A percentile compares a stretch with the other conserved stretches of the same genome.
These are phyloP conservation scores for Crithidia brevicula DNA, from an alignment of 208 protist genomes.

Conservation along the genomic window DNA sequence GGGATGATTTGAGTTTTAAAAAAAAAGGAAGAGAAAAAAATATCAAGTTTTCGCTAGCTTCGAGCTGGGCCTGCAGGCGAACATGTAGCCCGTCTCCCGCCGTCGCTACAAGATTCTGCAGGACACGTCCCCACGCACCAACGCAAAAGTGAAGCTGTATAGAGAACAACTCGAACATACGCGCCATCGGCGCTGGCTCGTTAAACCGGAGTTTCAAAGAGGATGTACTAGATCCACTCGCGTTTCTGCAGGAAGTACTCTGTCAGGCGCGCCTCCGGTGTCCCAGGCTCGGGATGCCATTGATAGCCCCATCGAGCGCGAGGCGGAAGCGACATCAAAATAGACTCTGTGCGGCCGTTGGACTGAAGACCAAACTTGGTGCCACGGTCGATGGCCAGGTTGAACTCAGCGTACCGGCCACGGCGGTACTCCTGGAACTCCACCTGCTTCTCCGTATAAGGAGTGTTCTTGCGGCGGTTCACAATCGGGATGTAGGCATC, in stretches of 20 bases:
- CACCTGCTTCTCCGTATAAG: slow-evolving; percentile 47
- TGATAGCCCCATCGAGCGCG: slow-evolving; percentile 48
- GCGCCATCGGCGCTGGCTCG: neutral
- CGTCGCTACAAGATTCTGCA: too few species aligned
- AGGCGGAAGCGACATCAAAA: slow-evolving; percentile 89
- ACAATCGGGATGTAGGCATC: slow-evolving; percentile 78
- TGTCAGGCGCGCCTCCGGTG: slow-evolving; percentile 38
- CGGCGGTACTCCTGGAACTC: slow-evolving; percentile 86
- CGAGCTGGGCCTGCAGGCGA: too few species aligned
- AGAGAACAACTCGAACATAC: neutral
- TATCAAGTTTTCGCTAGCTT: too few species aligned
- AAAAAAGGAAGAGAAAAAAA: too few species aligned
- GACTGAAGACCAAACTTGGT: slow-evolving; percentile 92
- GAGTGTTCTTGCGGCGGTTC: slow-evolving; percentile 36
- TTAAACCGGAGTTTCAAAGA: neutral
- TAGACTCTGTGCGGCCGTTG: slow-evolving; percentile 80
- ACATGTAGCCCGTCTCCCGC: too few species aligned
- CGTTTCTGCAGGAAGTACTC: slow-evolving; percentile 40
- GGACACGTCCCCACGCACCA: too few species aligned
- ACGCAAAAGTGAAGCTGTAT: too few species aligned
- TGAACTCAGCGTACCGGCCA: slow-evolving; percentile 88
- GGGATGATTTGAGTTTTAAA: too few species aligned
- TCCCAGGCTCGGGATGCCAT: slow-evolving; percentile 32
- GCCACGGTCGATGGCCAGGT: slow-evolving; percentile 60
- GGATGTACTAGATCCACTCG: slow-evolving; percentile 22